Percentiles rank a stretch among this genome's conserved stretches.
Conservation (phyloP, 148 eudicot genomes). For the Chenopodium quinoa region DNA sequence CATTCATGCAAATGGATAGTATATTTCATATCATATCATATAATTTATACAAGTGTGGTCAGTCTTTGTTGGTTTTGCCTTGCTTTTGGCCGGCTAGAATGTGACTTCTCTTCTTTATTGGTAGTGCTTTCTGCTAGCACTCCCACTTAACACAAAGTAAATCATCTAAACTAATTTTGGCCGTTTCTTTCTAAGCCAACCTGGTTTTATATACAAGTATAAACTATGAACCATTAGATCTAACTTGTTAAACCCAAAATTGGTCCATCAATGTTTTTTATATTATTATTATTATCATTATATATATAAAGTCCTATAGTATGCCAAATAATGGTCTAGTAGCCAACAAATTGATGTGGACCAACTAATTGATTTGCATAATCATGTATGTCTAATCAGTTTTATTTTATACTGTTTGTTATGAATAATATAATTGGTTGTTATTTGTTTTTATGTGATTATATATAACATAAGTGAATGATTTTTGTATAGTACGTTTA, state of each 20-base stretch:
- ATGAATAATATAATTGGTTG: background rate
- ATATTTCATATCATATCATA: background rate
- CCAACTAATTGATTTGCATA: slow-evolving; percentile 21
- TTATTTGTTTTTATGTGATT: background rate
- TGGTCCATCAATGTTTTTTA: background rate
- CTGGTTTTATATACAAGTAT: slow-evolving; percentile 19
- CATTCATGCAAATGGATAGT: background rate
- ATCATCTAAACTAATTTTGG: slow-evolving; percentile 9
- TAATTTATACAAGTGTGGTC: slow-evolving; percentile 4
- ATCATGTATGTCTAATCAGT: slow-evolving; percentile 9
- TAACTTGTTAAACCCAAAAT: background rate
- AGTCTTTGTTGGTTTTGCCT: slow-evolving; percentile 13
- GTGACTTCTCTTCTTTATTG: slow-evolving; percentile 13
- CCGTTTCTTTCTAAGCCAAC: slow-evolving; percentile 19
- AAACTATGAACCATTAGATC: background rate
- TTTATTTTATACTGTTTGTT: background rate
- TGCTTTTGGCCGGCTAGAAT: slow-evolving; percentile 23
- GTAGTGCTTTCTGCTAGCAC: slow-evolving; percentile 16
- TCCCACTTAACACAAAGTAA: slow-evolving; percentile 12
- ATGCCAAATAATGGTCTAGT: slow-evolving; percentile 1
- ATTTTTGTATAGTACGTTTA: background rate
- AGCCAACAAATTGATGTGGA: slow-evolving; percentile 18
- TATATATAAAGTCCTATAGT: background rate
- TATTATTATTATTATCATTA: no score
- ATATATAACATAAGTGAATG: background rate